Conservation (phyloP, 805 yeast species). For the Candida methanosorbosa region DNA sequence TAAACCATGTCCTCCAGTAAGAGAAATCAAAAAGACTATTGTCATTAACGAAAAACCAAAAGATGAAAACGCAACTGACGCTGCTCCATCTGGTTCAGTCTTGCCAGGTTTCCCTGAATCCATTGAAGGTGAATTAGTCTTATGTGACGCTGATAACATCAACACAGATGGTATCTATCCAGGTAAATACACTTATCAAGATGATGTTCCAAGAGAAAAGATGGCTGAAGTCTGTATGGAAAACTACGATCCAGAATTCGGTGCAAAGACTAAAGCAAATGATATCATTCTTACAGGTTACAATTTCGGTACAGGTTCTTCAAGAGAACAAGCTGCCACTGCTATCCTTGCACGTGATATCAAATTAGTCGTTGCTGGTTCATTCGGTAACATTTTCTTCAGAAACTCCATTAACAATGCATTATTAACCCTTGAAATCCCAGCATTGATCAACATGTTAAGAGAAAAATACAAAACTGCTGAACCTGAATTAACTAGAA, state of each 20-base stretch:
- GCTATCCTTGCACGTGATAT: constrained; percentile 91
- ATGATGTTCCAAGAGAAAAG: constrained; percentile 86
- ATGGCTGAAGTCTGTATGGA: constrained; percentile 99
- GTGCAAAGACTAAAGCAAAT: constrained; percentile 69
- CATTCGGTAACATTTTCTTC: constrained; percentile 93
- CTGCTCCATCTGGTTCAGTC: constrained; percentile 53
- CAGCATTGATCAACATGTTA: constrained; percentile 69
- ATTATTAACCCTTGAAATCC: constrained; percentile 85
- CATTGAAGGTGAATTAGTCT: constrained; percentile 83
- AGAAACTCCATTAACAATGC: constrained; percentile 97
- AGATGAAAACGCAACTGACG: constrained; percentile 16
- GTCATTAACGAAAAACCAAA: constrained; percentile 24
- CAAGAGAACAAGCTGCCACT: constrained; percentile 99
- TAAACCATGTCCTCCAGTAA: constrained; percentile 34
- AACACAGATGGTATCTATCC: constrained; percentile 99
- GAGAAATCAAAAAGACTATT: constrained; percentile 38
- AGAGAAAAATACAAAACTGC: constrained; percentile 52
- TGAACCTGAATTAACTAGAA: constrained; percentile 70
- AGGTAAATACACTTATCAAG: constrained; percentile 98
- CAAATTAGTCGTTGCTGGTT: constrained; percentile 89
- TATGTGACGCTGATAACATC: constrained; percentile 94
- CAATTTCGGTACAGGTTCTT: constrained; percentile 97
- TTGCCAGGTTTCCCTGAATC: constrained; percentile 85
- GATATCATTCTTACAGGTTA: constrained; percentile 89
- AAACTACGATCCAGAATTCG: constrained; percentile 89